Conservation (phyloP, 2,329 filamentous ascomycete species). For the Penicillium sp. region DNA sequence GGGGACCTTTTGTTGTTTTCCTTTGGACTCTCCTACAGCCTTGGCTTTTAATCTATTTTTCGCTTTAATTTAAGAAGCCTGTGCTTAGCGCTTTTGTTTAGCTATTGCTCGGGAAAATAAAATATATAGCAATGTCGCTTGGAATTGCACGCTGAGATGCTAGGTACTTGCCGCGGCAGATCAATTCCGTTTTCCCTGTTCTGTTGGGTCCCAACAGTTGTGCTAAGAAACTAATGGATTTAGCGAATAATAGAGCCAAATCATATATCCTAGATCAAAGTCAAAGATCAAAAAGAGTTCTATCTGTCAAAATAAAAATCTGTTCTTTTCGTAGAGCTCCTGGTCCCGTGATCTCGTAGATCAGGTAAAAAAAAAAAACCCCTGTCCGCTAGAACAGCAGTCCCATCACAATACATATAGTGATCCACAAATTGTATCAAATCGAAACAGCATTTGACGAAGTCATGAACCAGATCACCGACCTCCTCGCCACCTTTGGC, state of each 20-base stretch:
- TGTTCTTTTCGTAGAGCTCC: neutral
- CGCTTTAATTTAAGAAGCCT: neutral
- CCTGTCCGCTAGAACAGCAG: neutral
- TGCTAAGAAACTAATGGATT: neutral
- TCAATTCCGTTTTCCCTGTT: conserved; percentile 20
- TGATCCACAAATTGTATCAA: conserved; percentile 1
- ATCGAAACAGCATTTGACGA: neutral
- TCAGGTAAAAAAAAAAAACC: neutral
- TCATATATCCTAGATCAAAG: too few relatives aligned
- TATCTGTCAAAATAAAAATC: neutral
- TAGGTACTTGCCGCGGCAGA: too few relatives aligned
- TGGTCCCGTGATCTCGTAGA: conserved; percentile 19
- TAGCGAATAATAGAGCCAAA: neutral
- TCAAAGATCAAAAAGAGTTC: too few relatives aligned
- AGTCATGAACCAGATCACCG: conserved; percentile 22
- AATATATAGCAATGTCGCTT: too few relatives aligned
- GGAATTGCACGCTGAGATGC: too few relatives aligned
- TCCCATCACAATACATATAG: neutral
- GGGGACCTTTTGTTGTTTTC: neutral
- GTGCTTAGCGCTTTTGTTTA: too few relatives aligned
- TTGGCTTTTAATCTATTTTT: neutral
- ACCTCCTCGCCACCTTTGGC: conserved; percentile 42
- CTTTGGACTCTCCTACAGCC: neutral
- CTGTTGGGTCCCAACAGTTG: conserved; percentile 33
- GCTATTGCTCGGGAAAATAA: too few relatives aligned